Evolutionary conservation across 768 basidiomycete species (phyloP), one percentile per base, ranked within the genome.

Genomic region (Hygrocybe punicea): DNA sequence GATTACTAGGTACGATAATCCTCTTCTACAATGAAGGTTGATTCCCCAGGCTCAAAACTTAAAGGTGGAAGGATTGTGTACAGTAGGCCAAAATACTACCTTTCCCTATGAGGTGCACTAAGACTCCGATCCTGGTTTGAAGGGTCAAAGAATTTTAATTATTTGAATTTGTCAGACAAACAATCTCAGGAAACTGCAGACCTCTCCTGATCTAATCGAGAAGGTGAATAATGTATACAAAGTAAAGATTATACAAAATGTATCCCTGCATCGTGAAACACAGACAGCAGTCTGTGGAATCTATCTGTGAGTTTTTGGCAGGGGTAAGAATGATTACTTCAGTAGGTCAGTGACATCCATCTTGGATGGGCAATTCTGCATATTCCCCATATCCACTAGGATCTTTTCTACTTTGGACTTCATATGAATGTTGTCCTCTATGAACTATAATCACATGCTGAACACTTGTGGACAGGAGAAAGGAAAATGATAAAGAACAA

Each of bases 331-430:
- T 29, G 74, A 86, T 53, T 65, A 93, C 92, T 89, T 93, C 36
- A 98, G 76, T 21, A 98, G 77, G 68, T 96, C 95, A 62, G 96
- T 89, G 10, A 97, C 79, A 56, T 88, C 84, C 93, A 98, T 95
- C 72, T 98, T 98, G 2, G 93, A 84, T 1, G 91, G 92, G 45
- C 95, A 82, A 51, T 79, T 83, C 51, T 95, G 89, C 17, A 83
- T 81, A 64, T 84, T 86, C 1, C 83, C 88, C 4, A 84, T 84
- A 51, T 89, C 84, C 6, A 76, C 72, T 19, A 96, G 73, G 49
- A 95, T 84, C 60, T 82, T 76, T 58, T 94, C 89, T 4, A 95
- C 80, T 51, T 84, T 81, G 21, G 73, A 71, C 67, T 84, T 85
- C 69, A 95, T 91, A 51, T 84, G 75, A 19, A 84, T 76, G 46